Evolutionary conservation across 192 early-diverging fungal species (phyloP), one percentile per base, ranked within the genome.

Genomic region (Phlyctochytrium planicorne): DNA sequence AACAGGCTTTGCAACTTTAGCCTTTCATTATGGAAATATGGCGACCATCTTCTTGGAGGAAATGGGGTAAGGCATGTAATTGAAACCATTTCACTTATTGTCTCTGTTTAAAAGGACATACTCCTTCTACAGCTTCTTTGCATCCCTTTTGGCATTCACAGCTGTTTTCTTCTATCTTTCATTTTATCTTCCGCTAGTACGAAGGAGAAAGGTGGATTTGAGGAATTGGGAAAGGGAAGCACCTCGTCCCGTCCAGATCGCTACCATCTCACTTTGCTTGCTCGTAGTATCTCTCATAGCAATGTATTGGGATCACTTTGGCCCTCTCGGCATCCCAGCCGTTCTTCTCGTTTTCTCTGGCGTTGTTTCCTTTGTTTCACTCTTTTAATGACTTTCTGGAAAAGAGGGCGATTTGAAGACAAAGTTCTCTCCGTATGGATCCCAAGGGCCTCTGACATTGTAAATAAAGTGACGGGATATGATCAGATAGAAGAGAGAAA

Each of bases 391-490:
- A n/a, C n/a, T n/a, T n/a, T n/a, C n/a, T n/a, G n/a, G n/a, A n/a
- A n/a, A n/a, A n/a, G n/a, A n/a, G n/a, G n/a, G n/a, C n/a, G n/a
- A n/a, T n/a, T n/a, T n/a, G 40, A 47, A 47, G 40, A 20, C 10
- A 47, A 20, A n/a, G 20, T 47, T 47, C 40, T 47, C 20, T 6
- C 6, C 40, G 40, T 47, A 14, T 47, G 55, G 55, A 6, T 57
- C 55, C 27, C 55, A 6, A 12, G 27, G 27, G 25, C 25, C 6
- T 6, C 27, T 20, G 6, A 10, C 25, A 4, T 56, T 32, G 34
- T 80, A 23, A 80, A 80, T 57, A 53, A 37, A 3, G 29, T 68
- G 2, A 80, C 79, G 1, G 79, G 79, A 25, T 80, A 80, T 61
- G 70, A 66, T 50, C 52, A 59, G 37, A 73, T 80, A 12, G 68